phyloP scores from a whole-genome alignment of 2,329 filamentous ascomycete species.

The Alternaria sp. region DNA sequence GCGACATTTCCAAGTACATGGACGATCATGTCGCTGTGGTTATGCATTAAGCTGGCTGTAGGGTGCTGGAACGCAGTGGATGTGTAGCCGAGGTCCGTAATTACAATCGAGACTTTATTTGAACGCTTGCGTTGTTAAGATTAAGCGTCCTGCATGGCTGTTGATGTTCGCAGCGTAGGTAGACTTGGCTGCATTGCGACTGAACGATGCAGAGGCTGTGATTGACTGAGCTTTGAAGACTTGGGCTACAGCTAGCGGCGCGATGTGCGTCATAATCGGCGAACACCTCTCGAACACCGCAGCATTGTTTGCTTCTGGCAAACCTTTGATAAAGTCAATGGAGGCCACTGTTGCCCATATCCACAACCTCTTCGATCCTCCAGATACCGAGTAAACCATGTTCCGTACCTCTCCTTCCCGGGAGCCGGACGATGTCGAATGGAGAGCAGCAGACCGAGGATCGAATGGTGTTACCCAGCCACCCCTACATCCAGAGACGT shows the following conservation, averaged over 20 bases:
- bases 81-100: neutral
- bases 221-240: no score
- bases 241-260: neutral
- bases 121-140: neutral
- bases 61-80: neutral
- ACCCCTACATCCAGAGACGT: neutral
- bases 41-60: constrained; percentile 8
- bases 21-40: constrained; percentile 32
- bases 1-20: constrained; percentile 57
- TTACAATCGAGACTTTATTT: neutral
- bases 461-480: no score
- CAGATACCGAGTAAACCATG: neutral
- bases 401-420: neutral
- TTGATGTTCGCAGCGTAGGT: neutral
- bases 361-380: no score
- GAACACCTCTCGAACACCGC: neutral
- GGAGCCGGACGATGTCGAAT: neutral
- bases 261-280: neutral
- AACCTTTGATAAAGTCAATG: neutral
- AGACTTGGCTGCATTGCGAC: neutral
- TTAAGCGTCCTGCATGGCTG: neutral
- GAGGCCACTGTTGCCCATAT: neutral
- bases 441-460: neutral
- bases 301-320: neutral
- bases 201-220: no score